Conservation (phyloP, 106 monocot genomes). For the Hemerocallis citrina region DNA sequence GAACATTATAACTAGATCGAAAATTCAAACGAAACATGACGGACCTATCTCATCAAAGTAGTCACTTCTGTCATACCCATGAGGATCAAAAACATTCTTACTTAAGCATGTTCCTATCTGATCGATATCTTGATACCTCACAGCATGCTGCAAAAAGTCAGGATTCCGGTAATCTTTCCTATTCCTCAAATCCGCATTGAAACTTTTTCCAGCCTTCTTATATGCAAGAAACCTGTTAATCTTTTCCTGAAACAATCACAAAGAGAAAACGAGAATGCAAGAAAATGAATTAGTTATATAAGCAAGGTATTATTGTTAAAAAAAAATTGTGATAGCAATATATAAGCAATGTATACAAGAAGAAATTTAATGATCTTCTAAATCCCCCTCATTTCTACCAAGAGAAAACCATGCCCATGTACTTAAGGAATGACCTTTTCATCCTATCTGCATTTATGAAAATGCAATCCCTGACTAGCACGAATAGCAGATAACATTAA, state of each 20-base stretch:
- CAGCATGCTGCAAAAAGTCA: conserved; percentile 93
- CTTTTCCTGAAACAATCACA: conserved; percentile 54
- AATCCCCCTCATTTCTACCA: too few relatives aligned
- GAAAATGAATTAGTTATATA: too few relatives aligned
- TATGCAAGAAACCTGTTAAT: conserved; percentile 75
- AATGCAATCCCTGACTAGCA: too few relatives aligned
- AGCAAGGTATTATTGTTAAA: too few relatives aligned
- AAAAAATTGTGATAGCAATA: too few relatives aligned
- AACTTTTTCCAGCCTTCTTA: conserved; percentile 81
- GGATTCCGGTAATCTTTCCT: conserved; percentile 94
- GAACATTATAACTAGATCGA: neutral
- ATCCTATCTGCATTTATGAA: too few relatives aligned
- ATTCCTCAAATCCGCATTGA: conserved; percentile 78
- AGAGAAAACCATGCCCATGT: too few relatives aligned
- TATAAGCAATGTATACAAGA: too few relatives aligned
- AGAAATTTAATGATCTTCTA: too few relatives aligned
- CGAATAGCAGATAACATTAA: too few relatives aligned
- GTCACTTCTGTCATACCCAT: conserved; percentile 92
- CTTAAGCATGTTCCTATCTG: conserved; percentile 92
- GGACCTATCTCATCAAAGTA: conserved; percentile 93
- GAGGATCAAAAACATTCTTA: conserved; percentile 91
- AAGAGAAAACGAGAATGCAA: neutral
- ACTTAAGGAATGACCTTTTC: too few relatives aligned
- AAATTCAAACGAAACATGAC: conserved; percentile 2
- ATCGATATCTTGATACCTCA: conserved; percentile 91